Percentiles rank a stretch among this genome's conserved stretches.
These are phyloP conservation scores for Periconia sp. DNA, from an alignment of 2,329 filamentous ascomycete species.

Conservation along the genomic window DNA sequence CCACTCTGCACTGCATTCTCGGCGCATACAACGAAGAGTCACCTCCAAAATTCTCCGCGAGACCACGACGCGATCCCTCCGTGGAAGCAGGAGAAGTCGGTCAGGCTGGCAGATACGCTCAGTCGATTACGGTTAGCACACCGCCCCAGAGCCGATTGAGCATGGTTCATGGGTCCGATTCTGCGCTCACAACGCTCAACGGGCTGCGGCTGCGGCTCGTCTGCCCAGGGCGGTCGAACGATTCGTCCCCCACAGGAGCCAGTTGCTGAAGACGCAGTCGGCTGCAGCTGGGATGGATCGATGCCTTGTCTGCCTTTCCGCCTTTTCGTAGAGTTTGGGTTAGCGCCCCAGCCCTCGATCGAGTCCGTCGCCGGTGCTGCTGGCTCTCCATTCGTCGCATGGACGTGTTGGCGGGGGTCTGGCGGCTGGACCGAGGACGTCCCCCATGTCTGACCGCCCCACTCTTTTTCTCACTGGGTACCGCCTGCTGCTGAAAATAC, in stretches of 20 bases:
- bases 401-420: slow-evolving; percentile 27
- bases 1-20: slow-evolving; percentile 8
- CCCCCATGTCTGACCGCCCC: slow-evolving; percentile 39
- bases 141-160: slow-evolving; percentile 22
- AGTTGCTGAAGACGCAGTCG: slow-evolving; percentile 20
- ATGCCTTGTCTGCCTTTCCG: slow-evolving; percentile 27
- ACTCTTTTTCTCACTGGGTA: slow-evolving; percentile 36
- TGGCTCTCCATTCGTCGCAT: slow-evolving; percentile 28
- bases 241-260: slow-evolving; percentile 1
- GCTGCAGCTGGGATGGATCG: slow-evolving; percentile 24
- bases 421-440: slow-evolving; percentile 38
- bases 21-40: slow-evolving; percentile 8
- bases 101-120: slow-evolving; percentile 31
- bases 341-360: slow-evolving; percentile 11
- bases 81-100: slow-evolving; percentile 32
- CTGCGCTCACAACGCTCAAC: slow-evolving; percentile 21
- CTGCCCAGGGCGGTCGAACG: slow-evolving; percentile 4
- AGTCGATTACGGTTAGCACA: slow-evolving; percentile 23
- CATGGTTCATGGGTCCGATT: slow-evolving; percentile 22
- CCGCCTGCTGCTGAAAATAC: slow-evolving; percentile 38
- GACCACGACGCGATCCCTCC: background rate
- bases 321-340: slow-evolving; percentile 21
- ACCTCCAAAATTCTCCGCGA: slow-evolving; percentile 15
- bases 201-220: slow-evolving; percentile 13
- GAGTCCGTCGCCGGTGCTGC: slow-evolving; percentile 24